These are phyloP conservation scores for Moringa oleifera DNA, from an alignment of 345 rosid genomes.

Conservation along the genomic window DNA sequence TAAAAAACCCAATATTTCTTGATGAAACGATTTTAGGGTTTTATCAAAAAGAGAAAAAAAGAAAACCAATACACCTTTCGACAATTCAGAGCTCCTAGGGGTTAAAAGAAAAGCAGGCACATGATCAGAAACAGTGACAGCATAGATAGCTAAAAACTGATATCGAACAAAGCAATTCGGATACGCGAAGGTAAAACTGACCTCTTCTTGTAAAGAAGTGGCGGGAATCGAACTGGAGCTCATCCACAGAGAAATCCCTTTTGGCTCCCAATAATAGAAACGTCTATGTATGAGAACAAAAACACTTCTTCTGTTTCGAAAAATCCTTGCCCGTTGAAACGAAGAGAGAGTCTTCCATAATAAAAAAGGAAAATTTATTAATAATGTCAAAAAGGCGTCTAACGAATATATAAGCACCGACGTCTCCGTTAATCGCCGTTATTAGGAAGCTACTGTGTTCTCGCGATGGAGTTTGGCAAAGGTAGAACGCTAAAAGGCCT, in stretches of 20 bases:
- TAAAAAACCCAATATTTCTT: constrained; percentile 6
- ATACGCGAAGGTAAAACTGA: constrained; percentile 19
- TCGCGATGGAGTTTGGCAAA: not conserved
- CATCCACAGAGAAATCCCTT: constrained; percentile 30
- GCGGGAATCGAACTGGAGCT: constrained; percentile 53
- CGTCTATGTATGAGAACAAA: constrained; percentile 15
- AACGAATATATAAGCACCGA: constrained; percentile 63
- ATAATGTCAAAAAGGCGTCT: constrained; percentile 17
- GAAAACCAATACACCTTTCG: constrained; percentile 5
- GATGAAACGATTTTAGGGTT: constrained; percentile 29
- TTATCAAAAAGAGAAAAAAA: constrained; percentile 8
- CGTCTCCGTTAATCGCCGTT: constrained; percentile 66
- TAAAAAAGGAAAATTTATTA: constrained; percentile 12
- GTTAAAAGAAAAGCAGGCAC: constrained; percentile 15
- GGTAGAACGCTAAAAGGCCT: not conserved
- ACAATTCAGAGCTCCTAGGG: constrained; percentile 23
- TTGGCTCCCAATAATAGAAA: constrained; percentile 15
- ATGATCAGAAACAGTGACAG: constrained; percentile 19
- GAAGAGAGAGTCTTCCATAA: constrained; percentile 30
- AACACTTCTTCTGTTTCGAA: constrained; percentile 40
- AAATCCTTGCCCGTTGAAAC: constrained; percentile 86
- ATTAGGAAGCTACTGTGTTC: not conserved
- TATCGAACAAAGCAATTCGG: not conserved
- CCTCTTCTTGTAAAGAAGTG: constrained; percentile 42
- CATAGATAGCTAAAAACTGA: constrained; percentile 8